These are phyloP conservation scores for Colletotrichum noveboracense DNA, from an alignment of 2,329 filamentous ascomycete species.

Conservation along the genomic window DNA sequence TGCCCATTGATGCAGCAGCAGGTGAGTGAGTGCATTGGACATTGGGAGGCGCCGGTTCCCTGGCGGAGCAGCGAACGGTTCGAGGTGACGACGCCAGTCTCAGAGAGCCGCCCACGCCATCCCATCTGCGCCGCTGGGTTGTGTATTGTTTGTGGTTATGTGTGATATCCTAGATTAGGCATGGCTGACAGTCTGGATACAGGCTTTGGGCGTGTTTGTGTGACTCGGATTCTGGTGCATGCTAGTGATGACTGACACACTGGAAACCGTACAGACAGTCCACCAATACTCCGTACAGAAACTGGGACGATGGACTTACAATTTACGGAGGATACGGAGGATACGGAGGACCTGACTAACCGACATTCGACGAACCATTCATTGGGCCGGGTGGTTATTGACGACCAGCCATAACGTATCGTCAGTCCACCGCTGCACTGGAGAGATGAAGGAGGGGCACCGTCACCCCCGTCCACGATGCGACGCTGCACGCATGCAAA, in stretches of 20 bases:
- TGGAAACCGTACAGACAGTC: neutral
- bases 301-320: neutral
- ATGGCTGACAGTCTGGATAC: neutral
- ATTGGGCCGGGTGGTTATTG: neutral
- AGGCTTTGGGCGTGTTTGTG: neutral
- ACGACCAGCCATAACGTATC: neutral
- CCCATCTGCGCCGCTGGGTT: neutral
- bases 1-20: neutral
- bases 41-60: neutral
- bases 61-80: neutral
- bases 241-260: neutral
- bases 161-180: neutral
- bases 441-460: conserved; percentile 4
- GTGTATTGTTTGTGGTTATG: neutral
- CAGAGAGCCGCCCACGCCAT: neutral
- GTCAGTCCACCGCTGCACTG: neutral
- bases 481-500: neutral
- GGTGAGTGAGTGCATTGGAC: neutral
- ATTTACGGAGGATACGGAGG: neutral
- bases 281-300: neutral
- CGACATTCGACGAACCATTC: conserved; percentile 11
- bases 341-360: neutral
- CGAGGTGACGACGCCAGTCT: neutral
- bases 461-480: neutral
- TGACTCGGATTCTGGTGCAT: neutral